Evolutionary conservation across 345 rosid genomes (phyloP).

Genomic region (Chamaenerion angustifolium): DNA sequence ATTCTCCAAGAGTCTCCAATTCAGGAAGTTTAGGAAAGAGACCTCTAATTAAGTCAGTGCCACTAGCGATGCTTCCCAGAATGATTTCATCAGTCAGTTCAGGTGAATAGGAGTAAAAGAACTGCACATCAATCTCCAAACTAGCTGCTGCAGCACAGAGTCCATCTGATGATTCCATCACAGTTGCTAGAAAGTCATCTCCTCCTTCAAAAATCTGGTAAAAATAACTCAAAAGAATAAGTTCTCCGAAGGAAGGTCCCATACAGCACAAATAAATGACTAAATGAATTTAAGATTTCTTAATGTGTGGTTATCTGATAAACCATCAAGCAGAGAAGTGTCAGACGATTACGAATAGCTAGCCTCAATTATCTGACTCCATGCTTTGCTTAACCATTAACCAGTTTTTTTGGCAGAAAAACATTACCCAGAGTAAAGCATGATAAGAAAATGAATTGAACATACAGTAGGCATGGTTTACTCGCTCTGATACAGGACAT

Average conservation of each 20-base stretch:
- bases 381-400: too few species aligned
- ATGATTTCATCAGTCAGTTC: slow-evolving; percentile 66
- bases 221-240: slow-evolving; percentile 5
- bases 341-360: too few species aligned
- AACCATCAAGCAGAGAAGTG: too few species aligned
- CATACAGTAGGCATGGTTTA: too few species aligned
- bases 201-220: slow-evolving; percentile 61
- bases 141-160: slow-evolving; percentile 89
- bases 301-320: too few species aligned
- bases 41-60: slow-evolving; percentile 24
- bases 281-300: too few species aligned
- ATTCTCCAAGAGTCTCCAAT: slow-evolving; percentile 81
- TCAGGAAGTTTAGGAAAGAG: slow-evolving; percentile 57
- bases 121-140: slow-evolving; percentile 77
- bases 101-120: slow-evolving; percentile 63
- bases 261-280: not conserved
- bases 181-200: slow-evolving; percentile 32
- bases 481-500: too few species aligned
- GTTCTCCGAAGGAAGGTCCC: not conserved
- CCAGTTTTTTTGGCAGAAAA: too few species aligned
- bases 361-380: too few species aligned
- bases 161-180: slow-evolving; percentile 68
- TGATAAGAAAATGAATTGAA: too few species aligned
- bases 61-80: slow-evolving; percentile 41
- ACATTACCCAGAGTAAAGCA: too few species aligned